Evolutionary conservation across 306 rosid genomes (phyloP), one percentile per base, ranked within the genome.

Genomic region (Luffa aegyptiaca): DNA sequence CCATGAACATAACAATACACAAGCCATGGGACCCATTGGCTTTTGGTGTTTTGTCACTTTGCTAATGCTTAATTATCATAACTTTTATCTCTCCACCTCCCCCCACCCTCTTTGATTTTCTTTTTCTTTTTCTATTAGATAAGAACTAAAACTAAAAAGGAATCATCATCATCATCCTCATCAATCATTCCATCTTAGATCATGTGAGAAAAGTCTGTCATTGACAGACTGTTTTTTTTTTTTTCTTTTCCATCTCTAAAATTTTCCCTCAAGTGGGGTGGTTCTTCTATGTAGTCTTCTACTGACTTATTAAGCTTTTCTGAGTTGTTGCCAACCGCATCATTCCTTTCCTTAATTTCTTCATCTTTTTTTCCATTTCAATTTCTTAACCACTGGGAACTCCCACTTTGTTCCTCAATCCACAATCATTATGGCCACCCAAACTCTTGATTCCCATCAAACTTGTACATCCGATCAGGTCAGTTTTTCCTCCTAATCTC

Each of bases 351-450:
- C 71, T 77, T 77, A 39, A 20, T 77, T 41, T 76, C 55, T 59
- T 52, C 75, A 63, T 79, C 65, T 51, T 45, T n/a, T 58, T 36
- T 79, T 49, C 37, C 51, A 73, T 52, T 53, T 52, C 45, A 36
- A 52, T 75, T 73, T 36, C 79, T 75, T 49, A 49, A 73, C 42
- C 0, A 48, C 78, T 73, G 26, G 39, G 42, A 48, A 21, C 35
- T 18, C 33, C 31, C 77, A 37, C 68, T 53, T 64, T 68, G 66
- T 58, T 66, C 48, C 45, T 80, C 77, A 69, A 41, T 57, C 14
- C 39, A 73, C 78, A 41, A 80, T 68, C 82, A 79, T 79, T 80
- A 80, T 80, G 82, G 82, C 77, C 62, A 80, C 82, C 33, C 77
- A 55, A 56, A 80, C 77, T 66, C 45, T 53, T 69, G 82, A 48